These are phyloP conservation scores for Cucurbita pepo DNA, from an alignment of 306 rosid species.

Conservation along the genomic window DNA sequence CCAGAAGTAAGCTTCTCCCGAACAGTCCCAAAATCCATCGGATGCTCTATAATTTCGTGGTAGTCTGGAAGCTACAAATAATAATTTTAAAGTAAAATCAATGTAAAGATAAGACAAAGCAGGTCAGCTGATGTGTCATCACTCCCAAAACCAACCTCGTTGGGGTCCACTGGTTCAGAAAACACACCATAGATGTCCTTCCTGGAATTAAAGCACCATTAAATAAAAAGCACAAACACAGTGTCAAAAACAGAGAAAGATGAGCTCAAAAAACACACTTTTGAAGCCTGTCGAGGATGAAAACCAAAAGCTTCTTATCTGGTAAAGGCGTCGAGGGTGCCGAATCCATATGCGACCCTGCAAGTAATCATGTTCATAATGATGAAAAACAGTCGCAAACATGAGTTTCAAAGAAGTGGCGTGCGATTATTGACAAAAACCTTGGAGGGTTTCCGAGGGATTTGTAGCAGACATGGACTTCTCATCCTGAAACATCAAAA, in stretches of 20 bases:
- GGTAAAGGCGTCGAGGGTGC: constrained; percentile 54
- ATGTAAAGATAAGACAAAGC: constrained; percentile 1
- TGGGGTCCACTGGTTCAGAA: constrained; percentile 58
- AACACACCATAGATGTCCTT: constrained; percentile 58
- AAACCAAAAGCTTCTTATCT: constrained; percentile 40
- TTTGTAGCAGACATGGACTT: constrained; percentile 29
- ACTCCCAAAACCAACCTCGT: constrained; percentile 37
- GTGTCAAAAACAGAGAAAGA: constrained; percentile 12
- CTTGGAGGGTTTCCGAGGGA: constrained; percentile 24
- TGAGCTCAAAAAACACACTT: constrained; percentile 28
- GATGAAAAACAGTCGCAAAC: not conserved
- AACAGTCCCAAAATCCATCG: constrained; percentile 60
- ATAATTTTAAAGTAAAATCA: not conserved
- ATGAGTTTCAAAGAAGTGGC: not conserved
- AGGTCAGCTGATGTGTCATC: constrained; percentile 7
- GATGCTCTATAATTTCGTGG: constrained; percentile 41
- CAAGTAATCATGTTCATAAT: constrained; percentile 8
- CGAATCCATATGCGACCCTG: constrained; percentile 34
- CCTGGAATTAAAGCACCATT: constrained; percentile 27
- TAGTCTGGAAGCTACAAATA: constrained; percentile 54
- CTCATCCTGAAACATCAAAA: constrained; percentile 27
- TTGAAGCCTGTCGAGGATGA: constrained; percentile 57
- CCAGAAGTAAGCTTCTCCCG: constrained; percentile 36
- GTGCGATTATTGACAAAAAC: constrained; percentile 18
- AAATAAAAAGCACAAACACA: constrained; percentile 12